Evolutionary conservation across 2,329 filamentous ascomycete genomes (phyloP).

Genomic region (Epichloe coenophiala): DNA sequence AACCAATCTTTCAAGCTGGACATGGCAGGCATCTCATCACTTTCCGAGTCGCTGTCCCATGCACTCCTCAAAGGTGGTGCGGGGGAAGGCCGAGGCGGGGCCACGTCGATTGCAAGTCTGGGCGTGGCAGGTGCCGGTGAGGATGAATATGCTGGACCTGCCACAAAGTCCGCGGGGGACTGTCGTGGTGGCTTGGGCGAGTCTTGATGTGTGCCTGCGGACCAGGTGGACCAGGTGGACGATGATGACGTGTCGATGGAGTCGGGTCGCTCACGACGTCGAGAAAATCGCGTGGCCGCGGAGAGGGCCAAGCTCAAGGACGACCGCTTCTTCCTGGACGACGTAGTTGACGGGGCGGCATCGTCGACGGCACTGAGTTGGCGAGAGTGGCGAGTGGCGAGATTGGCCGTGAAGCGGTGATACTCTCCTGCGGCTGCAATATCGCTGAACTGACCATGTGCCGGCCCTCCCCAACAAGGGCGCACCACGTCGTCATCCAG

Average conservation of each 20-base stretch:
- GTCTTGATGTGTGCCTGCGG: not conserved
- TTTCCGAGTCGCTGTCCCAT: slow-evolving; percentile 20
- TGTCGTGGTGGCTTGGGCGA: not conserved
- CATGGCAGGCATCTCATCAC: slow-evolving; percentile 11
- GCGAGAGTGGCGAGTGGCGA: slow-evolving; percentile 12
- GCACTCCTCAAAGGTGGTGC: slow-evolving; percentile 13
- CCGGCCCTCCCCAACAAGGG: slow-evolving; percentile 10
- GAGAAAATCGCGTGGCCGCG: slow-evolving; percentile 14
- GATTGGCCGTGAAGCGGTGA: slow-evolving; percentile 19
- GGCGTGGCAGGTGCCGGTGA: not conserved
- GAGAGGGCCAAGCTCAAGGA: slow-evolving; percentile 14
- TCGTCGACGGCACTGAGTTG: not conserved
- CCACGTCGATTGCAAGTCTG: not conserved
- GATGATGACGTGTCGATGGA: slow-evolving; percentile 5
- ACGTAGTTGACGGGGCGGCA: not conserved
- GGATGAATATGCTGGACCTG: not conserved
- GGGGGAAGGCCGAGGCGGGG: slow-evolving; percentile 5
- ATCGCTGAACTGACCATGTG: slow-evolving; percentile 17
- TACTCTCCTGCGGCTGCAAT: slow-evolving; percentile 20
- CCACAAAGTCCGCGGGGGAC: not conserved
- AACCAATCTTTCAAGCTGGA: slow-evolving; percentile 8
- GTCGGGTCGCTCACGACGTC: slow-evolving; percentile 12
- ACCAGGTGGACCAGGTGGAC: not conserved
- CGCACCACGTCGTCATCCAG: slow-evolving; percentile 5
- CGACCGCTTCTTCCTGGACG: slow-evolving; percentile 6